These are phyloP conservation scores for Flaveria bidentis DNA, from an alignment of 129 eudicot species.

Conservation along the genomic window DNA sequence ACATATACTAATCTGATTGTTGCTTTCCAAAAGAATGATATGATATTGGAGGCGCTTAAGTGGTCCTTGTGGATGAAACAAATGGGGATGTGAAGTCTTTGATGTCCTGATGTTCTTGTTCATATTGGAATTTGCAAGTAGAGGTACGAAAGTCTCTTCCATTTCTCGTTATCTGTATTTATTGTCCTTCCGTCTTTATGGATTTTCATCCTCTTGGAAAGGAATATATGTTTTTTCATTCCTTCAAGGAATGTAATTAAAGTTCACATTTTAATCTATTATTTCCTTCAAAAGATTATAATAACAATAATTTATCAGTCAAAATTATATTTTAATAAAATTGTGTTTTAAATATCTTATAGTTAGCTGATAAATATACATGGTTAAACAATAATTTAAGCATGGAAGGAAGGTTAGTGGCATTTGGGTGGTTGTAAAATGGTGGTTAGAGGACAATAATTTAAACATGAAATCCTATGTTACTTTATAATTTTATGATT, in stretches of 20 bases:
- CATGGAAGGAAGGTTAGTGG: background rate
- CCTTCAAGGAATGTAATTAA: background rate
- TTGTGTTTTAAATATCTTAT: background rate
- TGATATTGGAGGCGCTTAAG: constrained; percentile 83
- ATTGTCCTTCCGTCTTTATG: background rate
- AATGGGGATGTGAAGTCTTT: constrained; percentile 51
- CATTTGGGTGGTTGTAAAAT: background rate
- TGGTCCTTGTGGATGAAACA: constrained; percentile 99
- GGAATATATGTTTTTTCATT: background rate
- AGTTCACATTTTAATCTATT: background rate
- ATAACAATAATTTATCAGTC: background rate
- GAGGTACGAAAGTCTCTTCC: constrained; percentile 17
- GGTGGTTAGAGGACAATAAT: background rate
- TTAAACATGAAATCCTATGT: background rate
- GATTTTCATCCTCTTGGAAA: background rate
- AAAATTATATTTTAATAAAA: background rate
- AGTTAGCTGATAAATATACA: background rate
- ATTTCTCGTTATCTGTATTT: constrained; percentile 2
- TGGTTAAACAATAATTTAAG: background rate
- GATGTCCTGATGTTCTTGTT: constrained; percentile 2
- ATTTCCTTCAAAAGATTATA: background rate
- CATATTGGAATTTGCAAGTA: background rate
- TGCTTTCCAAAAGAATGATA: constrained; percentile 76
- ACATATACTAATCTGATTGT: constrained; percentile 64
- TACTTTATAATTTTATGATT: background rate